Percentiles rank a stretch among this genome's conserved stretches.
phyloP scores from a whole-genome alignment of 148 eudicot genomes.

The Chenopodium suecicum region DNA sequence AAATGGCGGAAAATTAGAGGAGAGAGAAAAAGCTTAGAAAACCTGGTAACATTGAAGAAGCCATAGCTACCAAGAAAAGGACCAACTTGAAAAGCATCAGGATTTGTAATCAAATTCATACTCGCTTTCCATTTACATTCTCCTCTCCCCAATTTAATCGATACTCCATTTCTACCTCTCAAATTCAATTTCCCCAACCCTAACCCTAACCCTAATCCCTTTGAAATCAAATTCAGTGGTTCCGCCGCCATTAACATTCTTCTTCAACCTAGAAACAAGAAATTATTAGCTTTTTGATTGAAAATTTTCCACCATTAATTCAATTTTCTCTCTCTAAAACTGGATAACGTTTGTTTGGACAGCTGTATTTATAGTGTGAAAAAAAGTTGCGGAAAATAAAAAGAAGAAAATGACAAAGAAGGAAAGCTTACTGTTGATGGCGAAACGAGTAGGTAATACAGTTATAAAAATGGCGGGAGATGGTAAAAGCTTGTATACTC shows the following conservation, averaged over 20 bases:
- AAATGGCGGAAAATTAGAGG: neutral
- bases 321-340: neutral
- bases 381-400: neutral
- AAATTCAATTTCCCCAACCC: conserved; percentile 5
- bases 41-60: conserved; percentile 88
- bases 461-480: conserved; percentile 42
- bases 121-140: conserved; percentile 35
- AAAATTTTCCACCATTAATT: neutral
- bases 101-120: conserved; percentile 47
- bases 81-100: conserved; percentile 82
- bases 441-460: conserved; percentile 39
- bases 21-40: neutral
- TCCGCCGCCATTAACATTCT: neutral
- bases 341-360: conserved; percentile 7
- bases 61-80: conserved; percentile 84
- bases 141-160: neutral
- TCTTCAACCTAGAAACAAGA: neutral
- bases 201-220: neutral
- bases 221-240: conserved; percentile 5
- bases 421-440: conserved; percentile 1
- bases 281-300: no score
- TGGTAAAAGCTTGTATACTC: conserved; percentile 60
- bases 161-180: neutral
- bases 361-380: neutral
- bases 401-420: conserved; percentile 6